A percentile compares a stretch with the other conserved stretches of the same genome.
These are phyloP conservation scores for Penicillium soppii DNA, from an alignment of 495 filamentous ascomycete genomes.

Conservation along the genomic window DNA sequence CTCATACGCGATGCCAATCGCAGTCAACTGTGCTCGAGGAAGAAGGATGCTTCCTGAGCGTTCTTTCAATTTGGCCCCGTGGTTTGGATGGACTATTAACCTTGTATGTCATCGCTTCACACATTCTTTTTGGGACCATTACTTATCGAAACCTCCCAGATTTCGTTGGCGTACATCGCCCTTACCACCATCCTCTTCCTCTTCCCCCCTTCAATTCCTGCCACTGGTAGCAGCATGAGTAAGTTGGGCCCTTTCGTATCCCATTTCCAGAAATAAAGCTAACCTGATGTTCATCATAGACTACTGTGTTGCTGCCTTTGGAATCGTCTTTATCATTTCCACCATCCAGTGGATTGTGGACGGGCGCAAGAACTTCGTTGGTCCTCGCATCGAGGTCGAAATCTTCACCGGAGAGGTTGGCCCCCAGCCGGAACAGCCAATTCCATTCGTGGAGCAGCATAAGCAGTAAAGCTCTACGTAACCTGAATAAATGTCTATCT, in stretches of 20 bases:
- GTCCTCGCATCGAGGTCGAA: slow-evolving; percentile 55
- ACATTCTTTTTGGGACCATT: neutral
- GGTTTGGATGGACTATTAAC: slow-evolving; percentile 54
- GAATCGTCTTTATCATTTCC: slow-evolving; percentile 65
- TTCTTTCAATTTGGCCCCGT: slow-evolving; percentile 56
- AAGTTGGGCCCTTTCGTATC: slow-evolving; percentile 17
- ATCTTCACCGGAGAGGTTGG: slow-evolving; percentile 30
- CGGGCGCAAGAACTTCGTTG: slow-evolving; percentile 68
- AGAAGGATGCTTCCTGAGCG: slow-evolving; percentile 63
- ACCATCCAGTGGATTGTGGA: slow-evolving; percentile 69
- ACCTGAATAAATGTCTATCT: neutral
- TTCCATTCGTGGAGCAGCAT: slow-evolving; percentile 19
- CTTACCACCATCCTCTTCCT: slow-evolving; percentile 75
- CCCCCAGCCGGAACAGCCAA: slow-evolving; percentile 13
- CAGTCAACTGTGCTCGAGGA: slow-evolving; percentile 64
- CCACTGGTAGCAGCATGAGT: slow-evolving; percentile 72
- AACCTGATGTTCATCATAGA: slow-evolving; percentile 31
- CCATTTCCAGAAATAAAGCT: slow-evolving; percentile 2
- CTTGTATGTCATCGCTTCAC: slow-evolving; percentile 24
- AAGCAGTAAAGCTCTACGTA: slow-evolving; percentile 8
- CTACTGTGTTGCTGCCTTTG: slow-evolving; percentile 70
- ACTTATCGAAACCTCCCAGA: slow-evolving; percentile 28
- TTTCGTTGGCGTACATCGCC: slow-evolving; percentile 64
- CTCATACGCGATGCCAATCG: slow-evolving; percentile 70
- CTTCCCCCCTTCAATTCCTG: slow-evolving; percentile 68